Conservation (phyloP, 2,329 filamentous ascomycete genomes). For the Botrytis porri region DNA sequence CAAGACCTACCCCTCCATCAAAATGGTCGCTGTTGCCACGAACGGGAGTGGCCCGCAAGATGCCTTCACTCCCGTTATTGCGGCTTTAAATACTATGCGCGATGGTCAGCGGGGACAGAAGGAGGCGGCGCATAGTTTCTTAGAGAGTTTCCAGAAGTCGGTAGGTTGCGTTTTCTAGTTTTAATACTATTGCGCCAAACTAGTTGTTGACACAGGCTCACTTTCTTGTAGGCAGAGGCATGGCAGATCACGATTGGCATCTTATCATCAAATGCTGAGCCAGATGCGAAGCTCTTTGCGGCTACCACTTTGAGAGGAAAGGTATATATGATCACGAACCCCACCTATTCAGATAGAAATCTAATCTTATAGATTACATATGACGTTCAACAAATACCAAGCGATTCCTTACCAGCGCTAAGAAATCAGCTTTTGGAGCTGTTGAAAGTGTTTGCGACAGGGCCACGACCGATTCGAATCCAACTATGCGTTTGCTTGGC, state of each 20-base stretch:
- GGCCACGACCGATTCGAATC: conserved; percentile 80
- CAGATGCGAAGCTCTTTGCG: conserved; percentile 89
- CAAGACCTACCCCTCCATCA: conserved; percentile 34
- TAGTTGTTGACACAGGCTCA: conserved; percentile 27
- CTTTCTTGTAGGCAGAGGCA: conserved; percentile 66
- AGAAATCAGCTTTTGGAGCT: conserved; percentile 81
- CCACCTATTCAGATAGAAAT: conserved; percentile 6
- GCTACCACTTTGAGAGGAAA: conserved; percentile 98
- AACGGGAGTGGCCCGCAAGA: conserved; percentile 62
- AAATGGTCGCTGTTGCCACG: conserved; percentile 40
- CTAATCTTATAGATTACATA: conserved; percentile 75
- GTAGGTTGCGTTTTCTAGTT: conserved; percentile 52
- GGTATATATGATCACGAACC: conserved; percentile 52
- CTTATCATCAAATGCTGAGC: conserved; percentile 74
- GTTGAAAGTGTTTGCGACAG: conserved; percentile 75
- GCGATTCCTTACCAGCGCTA: conserved; percentile 69
- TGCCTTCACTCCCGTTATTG: conserved; percentile 79
- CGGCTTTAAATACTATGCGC: conserved; percentile 89
- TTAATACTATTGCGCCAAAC: conserved; percentile 21
- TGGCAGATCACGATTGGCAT: conserved; percentile 88
- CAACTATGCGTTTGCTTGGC: conserved; percentile 94
- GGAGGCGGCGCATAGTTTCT: conserved; percentile 83
- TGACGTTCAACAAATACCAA: conserved; percentile 84
- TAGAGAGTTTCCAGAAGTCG: conserved; percentile 97
- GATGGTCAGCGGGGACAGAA: conserved; percentile 79